Base-by-base conservation (phyloP, 2,329 filamentous ascomycete genomes). In the Setomelanomma holmii region DNA sequence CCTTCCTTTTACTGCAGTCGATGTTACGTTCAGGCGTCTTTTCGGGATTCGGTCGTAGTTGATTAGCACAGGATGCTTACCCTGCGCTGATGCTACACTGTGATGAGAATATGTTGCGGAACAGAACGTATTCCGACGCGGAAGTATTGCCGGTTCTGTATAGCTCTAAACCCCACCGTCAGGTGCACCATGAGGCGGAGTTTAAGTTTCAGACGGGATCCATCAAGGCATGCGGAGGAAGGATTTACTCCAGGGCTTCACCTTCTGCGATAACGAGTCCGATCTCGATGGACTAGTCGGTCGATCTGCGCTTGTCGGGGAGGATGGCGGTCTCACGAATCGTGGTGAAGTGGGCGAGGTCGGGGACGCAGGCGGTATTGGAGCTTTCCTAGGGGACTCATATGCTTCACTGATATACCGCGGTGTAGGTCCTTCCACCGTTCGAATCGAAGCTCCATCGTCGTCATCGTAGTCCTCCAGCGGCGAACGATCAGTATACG, bases 381-480 rank as follows among this genome's bases (percentile, higher is more conserved):
- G 51, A 1, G 60, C 59, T 46, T 49, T 47, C 21, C 56, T 56
- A 2, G 56, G 58, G 12, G 47, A 53, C 19, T 63, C 61, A 45
- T 61, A 61, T 4, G 58, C 53, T 6, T 51, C 62, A 5, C 56
- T 51, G 4, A 61, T 44, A 14, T 52, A 52, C 6, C 49, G 33
- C 8, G 55, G 48, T 27, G 48, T 46, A 22, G 52, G 47, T n/a
- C 51, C 53, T 35, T 67, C 59, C 16, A 69, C 45, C 17, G 69
- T 70, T 21, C 56, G 51, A 17, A 70, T 63, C n/a, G 69, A 71
- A 38, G 55, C 63, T 30, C 53, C 52, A 24, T 72, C 69, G 38
- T 66, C 60, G 42, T 74, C 71, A 11, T 66, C 63, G n/a, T 69
- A 67, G 1, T 60, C 69, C n/a, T 63, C 56, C 11, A 74, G 50